Base-by-base conservation (phyloP, 106 monocot species). In the Platanthera zijinensis region DNA sequence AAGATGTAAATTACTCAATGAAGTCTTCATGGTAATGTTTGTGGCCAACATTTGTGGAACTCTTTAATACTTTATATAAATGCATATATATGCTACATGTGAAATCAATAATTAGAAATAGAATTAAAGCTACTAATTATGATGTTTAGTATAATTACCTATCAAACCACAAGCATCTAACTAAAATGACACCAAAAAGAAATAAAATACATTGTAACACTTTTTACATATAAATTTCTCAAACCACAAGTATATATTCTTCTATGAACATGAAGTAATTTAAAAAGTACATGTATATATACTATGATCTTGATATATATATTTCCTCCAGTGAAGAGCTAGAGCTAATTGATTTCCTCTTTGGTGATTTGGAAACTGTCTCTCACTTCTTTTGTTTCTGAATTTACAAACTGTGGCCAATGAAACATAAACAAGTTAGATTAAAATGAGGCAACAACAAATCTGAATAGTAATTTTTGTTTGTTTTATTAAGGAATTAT, bases 361-460 rank as follows among this genome's bases (percentile, higher is more conserved):
- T 68, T 75, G 50, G 73, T 68, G 32, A 80, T 52, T 10, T 63
- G 52, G 30, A 80, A 80, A 7, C 45, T 75, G 18, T 80, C 80
- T 66, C 11, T 50, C 39, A 80, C 80, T 75, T 80, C 66, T 51
- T 25, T 68, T 50, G 80, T 80, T 46, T 74, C 75, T 67, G 80
- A 80, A 49, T 75, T 80, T 15, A 80, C 67, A 80, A 80, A 75
- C 80, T 80, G 74, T 50, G 18, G 50, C 10, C 32, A 72, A 50
- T 13, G 10, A 73, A 59, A 61, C 48, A 77, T 19, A 1, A 63
- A 49, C 0, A 59, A 76, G 48, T 54, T 32, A 39, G 59, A 48
- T 3, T 25, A 12, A 48, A 56, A 63, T 5, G 46, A 62, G 39
- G 39, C 39, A 39, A 39, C 3, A 39, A 39, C 39, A 39, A 39